Conservation (phyloP, 2,329 filamentous ascomycete species). For the Dactylonectria macrodidyma region DNA sequence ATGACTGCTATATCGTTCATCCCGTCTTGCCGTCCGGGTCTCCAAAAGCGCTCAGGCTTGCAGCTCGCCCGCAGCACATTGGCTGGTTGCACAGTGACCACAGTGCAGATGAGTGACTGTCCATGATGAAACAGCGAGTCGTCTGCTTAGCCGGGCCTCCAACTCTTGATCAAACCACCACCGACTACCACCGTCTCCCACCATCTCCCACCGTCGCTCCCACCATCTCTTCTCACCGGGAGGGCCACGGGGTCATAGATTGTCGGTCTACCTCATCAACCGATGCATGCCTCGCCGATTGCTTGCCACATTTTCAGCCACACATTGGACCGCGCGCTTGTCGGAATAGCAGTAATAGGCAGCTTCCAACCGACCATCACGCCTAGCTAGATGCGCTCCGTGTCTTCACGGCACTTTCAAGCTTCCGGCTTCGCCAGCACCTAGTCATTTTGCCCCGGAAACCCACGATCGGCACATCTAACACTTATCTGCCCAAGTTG, state of each 20-base stretch:
- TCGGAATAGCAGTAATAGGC: conserved; percentile 15
- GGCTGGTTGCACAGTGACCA: conserved; percentile 30
- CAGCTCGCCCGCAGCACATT: conserved; percentile 35
- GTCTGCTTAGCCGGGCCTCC: conserved; percentile 42
- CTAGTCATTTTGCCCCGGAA: conserved; percentile 6
- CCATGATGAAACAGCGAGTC: conserved; percentile 34
- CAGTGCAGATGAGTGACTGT: conserved; percentile 21
- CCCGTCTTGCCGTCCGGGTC: conserved; percentile 21
- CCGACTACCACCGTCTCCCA: conserved; percentile 21
- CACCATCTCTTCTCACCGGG: conserved; percentile 23
- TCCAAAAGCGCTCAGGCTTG: conserved; percentile 28
- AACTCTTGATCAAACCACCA: conserved; percentile 27
- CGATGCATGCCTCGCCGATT: conserved; percentile 32
- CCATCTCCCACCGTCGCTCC: conserved; percentile 9
- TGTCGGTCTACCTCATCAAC: conserved; percentile 26
- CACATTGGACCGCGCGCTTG: conserved; percentile 22
- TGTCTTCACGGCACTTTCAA: conserved; percentile 14
- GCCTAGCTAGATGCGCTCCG: conserved; percentile 19
- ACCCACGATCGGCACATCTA: conserved; percentile 22
- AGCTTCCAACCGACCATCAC: background rate
- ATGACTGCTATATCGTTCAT: conserved; percentile 32
- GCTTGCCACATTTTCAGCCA: conserved; percentile 46
- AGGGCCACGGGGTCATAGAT: conserved; percentile 43
- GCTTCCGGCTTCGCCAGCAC: conserved; percentile 3
- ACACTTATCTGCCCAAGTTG: conserved; percentile 21